A percentile compares a stretch with the other conserved stretches of the same genome.
Conservation (phyloP, 179 eudicot genomes). For the Dionaea muscipula region DNA sequence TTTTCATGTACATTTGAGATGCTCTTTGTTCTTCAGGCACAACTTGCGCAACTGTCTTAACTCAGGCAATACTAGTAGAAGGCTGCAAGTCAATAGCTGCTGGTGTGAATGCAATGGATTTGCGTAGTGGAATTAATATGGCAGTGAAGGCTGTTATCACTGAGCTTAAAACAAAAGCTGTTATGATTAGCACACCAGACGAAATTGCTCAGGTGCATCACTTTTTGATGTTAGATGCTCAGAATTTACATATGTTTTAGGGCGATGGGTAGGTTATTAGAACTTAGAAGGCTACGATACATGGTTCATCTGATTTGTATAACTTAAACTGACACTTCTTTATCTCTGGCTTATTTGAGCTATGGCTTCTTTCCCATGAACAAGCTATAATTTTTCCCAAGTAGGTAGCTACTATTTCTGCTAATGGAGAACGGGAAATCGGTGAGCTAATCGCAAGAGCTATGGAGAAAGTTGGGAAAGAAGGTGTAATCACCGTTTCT, state of each 20-base stretch:
- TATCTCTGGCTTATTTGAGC: too few species aligned
- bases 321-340: too few species aligned
- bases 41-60: conserved; percentile 90
- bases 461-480: conserved; percentile 97
- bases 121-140: conserved; percentile 78
- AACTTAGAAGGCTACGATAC: neutral
- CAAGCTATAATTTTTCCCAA: neutral
- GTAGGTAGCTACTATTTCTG: conserved; percentile 92
- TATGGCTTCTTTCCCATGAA: neutral
- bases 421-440: conserved; percentile 85
- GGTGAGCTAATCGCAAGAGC: conserved; percentile 88
- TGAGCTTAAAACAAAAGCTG: conserved; percentile 63
- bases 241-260: neutral
- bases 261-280: neutral
- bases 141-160: conserved; percentile 76
- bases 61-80: conserved; percentile 83
- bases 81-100: conserved; percentile 86
- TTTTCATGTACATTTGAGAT: too few species aligned
- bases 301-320: neutral
- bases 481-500: conserved; percentile 83
- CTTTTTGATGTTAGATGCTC: neutral
- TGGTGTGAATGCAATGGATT: conserved; percentile 88
- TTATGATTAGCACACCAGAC: conserved; percentile 90
- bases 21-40: conserved; percentile 48
- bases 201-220: conserved; percentile 79